Base-by-base conservation (phyloP, 768 basidiomycete genomes). In the Amanita subjunquillea region DNA sequence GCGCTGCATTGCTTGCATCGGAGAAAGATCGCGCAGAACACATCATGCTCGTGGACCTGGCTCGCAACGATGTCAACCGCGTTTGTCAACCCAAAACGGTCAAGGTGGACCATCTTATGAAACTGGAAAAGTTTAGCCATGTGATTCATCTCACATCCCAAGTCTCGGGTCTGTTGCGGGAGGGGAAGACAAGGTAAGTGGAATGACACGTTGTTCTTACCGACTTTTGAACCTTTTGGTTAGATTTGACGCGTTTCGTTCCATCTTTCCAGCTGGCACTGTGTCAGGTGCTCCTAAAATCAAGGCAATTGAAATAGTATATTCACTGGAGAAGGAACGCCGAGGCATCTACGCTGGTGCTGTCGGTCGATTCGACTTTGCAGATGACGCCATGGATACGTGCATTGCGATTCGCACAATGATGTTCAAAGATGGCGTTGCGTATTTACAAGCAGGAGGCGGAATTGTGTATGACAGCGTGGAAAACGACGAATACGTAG, bases 251-350 rank as follows among this genome's bases (percentile, higher is more conserved):
- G 96, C 96, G 0, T 98, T 99, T 79, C 82, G 95, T 8, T 97
- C 95, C 22, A 98, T 99, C 57, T 98, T 99, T 74, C 96, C 96
- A 1, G 94, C 95, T 15, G 96, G 96, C 0, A 99, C 96, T 2
- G 96, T 99, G 23, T 97, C 95, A 1, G 96, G 96, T 22, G 96
- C 96, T 30, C 96, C 96, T 2, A 99, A 99, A 70, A 94, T 99
- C 68, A 96, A 95, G 65, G 96, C 96, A 0, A 91, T 99, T 56
- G 91, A 99, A 66, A 83, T 99, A 39, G 72, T 99, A 27, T 84
- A 84, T 4, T 82, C 80, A 17, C 69, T 97, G 46, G 96, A 98
- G 65, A 77, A 84, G 60, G 91, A 97, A 67, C 80, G 83, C 23
- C 80, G 96, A 36, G 94, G 94, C 23, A 85, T 97, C 13, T 99